A percentile compares a stretch with the other conserved stretches of the same genome.
phyloP scores from a whole-genome alignment of 2,329 filamentous ascomycete species.

The Trichoderma polysporum region DNA sequence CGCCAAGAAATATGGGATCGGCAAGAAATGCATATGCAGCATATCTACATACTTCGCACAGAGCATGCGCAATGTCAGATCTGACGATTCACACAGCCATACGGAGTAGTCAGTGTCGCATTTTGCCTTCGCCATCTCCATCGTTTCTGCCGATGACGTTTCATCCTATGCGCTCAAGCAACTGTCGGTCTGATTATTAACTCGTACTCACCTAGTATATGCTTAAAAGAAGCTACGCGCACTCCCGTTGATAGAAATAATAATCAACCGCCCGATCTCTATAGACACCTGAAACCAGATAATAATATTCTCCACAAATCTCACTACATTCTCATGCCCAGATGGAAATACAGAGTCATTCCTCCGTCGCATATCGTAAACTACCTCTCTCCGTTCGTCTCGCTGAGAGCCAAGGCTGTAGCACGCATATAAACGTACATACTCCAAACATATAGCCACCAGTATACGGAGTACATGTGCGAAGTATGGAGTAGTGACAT shows the following conservation, averaged over 20 bases:
- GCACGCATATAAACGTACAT: background rate
- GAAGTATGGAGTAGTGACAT: no score
- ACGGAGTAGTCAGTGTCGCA: background rate
- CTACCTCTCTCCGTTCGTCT: background rate
- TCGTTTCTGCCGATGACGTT: no score
- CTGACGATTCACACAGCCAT: background rate
- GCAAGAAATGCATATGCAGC: background rate
- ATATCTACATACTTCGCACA: no score
- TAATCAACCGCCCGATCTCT: background rate
- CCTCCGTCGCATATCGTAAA: background rate
- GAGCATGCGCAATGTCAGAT: background rate
- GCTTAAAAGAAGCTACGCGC: background rate
- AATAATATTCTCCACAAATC: background rate
- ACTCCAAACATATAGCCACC: background rate
- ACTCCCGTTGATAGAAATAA: background rate
- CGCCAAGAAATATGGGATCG: background rate
- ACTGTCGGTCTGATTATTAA: background rate
- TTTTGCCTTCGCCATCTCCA: background rate
- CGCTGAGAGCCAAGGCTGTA: slow-evolving; percentile 1
- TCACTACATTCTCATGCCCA: background rate
- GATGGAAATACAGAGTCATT: background rate
- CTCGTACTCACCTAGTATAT: background rate
- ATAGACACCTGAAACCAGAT: background rate
- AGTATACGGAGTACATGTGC: background rate
- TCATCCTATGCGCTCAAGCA: background rate